Base-by-base conservation (phyloP, 805 yeast species). In the Kodamaea kaohsiungensis region DNA sequence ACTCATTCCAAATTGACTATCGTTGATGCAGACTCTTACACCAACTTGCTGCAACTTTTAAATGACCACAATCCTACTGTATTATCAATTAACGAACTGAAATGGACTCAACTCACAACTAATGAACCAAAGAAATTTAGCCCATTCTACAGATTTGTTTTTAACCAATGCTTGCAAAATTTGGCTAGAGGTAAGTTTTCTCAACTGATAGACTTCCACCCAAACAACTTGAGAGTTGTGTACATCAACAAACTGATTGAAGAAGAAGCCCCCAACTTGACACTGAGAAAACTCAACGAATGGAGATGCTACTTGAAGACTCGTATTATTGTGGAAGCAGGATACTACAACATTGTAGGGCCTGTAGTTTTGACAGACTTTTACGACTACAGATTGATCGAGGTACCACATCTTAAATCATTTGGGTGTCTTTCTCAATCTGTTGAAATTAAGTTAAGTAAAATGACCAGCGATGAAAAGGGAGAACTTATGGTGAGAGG, bases 401-500 rank as follows among this genome's bases (percentile, higher is more conserved):
- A 73, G 27, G 68, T 69, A 17, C 30, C 56, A 0, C 46, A 53
- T 4, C 65, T 79, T 19, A 63, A 67, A 8, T 77, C 78, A 35
- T 69, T 76, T 43, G 95, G 93, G 0, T 78, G 88, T 35, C 64
- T 87, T 7, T 75, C 83, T 0, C 86, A 86, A 52, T 72, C 86
- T 1, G 54, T 84, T 49, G 93, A 88, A 56, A 72, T 84, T 25
- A 87, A 87, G 65, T 58, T 86, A 9, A 48, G 59, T 30, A 49
- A 59, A 12, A 72, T 74, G 22, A 65, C 71, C 51, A 65, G 68
- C 2, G 65, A 68, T 5, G 61, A 66, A 13, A 62, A 62, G 16
- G 91, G 91, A 7, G 75, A 75, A 60, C 61, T 87, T 4, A 73
- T 77, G 56, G 71, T 82, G 1, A 72, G 93, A 53, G 95, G 93